Conservation (phyloP, 331 rosid species). For the Quercus lobata region DNA sequence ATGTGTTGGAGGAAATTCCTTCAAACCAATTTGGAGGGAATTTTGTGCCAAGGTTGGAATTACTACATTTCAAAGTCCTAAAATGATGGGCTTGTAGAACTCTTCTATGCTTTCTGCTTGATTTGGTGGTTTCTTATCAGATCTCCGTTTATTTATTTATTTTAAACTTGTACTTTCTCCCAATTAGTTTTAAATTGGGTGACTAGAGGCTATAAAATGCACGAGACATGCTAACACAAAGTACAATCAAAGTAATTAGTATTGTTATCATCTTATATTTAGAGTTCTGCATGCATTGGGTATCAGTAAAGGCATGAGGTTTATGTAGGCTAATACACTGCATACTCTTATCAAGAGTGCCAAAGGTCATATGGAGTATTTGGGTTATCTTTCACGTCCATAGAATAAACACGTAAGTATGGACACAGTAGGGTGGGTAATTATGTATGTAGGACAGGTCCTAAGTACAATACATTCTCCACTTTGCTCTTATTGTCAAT, state of each 20-base stretch:
- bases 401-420: background rate
- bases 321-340: background rate
- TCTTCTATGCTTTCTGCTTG: background rate
- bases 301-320: background rate
- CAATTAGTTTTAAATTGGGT: background rate
- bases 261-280: background rate
- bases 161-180: background rate
- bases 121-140: background rate
- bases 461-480: background rate
- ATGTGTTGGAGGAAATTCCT: too few relatives aligned
- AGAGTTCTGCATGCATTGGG: background rate
- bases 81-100: background rate
- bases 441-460: background rate
- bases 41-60: background rate
- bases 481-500: constrained; percentile 1
- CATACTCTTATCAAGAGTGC: too few relatives aligned
- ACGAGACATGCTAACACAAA: background rate
- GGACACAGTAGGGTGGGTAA: background rate
- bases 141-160: background rate
- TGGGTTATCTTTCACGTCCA: too few relatives aligned
- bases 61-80: background rate
- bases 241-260: background rate
- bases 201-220: background rate
- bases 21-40: too few relatives aligned
- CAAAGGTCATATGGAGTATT: too few relatives aligned